phyloP scores from a whole-genome alignment of 352 stramenopile species.

The Pythium diclinum region DNA sequence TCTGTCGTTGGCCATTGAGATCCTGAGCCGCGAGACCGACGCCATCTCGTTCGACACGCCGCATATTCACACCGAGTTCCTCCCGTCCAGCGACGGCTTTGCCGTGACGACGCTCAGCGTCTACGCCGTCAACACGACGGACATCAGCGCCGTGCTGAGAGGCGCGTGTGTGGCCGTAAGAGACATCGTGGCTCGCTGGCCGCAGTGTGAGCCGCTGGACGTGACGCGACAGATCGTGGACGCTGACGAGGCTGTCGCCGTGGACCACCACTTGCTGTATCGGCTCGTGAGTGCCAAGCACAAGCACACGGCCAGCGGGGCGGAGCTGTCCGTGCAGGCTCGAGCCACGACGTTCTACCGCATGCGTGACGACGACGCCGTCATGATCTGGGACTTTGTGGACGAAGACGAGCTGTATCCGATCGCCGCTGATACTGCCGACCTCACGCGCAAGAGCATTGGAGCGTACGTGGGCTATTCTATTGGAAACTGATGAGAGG shows the following conservation, averaged over 20 bases:
- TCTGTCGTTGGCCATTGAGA: conserved; percentile 1
- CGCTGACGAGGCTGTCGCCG: conserved; percentile 13
- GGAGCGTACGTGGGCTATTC: conserved; percentile 32
- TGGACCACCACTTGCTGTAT: conserved; percentile 28
- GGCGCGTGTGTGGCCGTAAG: conserved; percentile 30
- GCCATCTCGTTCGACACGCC: conserved; percentile 2
- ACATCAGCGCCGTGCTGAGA: conserved; percentile 27
- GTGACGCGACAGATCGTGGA: conserved; percentile 22
- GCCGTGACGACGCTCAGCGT: conserved; percentile 34
- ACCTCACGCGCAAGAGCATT: conserved; percentile 36
- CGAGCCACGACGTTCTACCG: conserved; percentile 32
- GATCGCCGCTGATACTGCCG: conserved; percentile 17
- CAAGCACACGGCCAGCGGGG: conserved; percentile 18
- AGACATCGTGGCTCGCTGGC: conserved; percentile 30
- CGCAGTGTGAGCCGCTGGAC: conserved; percentile 25
- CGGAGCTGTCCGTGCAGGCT: conserved; percentile 25
- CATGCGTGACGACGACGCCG: conserved; percentile 27
- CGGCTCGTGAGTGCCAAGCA: conserved; percentile 25
- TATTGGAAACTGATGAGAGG: background rate
- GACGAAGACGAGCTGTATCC: conserved; percentile 41
- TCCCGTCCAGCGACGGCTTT: conserved; percentile 1
- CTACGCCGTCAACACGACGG: conserved; percentile 35
- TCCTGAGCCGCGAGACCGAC: background rate
- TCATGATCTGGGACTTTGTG: conserved; percentile 45
- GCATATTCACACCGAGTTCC: conserved; percentile 6